Evolutionary conservation across 768 basidiomycete genomes (phyloP), one percentile per base, ranked within the genome.

Genomic region (Boletus subcaerulescens): DNA sequence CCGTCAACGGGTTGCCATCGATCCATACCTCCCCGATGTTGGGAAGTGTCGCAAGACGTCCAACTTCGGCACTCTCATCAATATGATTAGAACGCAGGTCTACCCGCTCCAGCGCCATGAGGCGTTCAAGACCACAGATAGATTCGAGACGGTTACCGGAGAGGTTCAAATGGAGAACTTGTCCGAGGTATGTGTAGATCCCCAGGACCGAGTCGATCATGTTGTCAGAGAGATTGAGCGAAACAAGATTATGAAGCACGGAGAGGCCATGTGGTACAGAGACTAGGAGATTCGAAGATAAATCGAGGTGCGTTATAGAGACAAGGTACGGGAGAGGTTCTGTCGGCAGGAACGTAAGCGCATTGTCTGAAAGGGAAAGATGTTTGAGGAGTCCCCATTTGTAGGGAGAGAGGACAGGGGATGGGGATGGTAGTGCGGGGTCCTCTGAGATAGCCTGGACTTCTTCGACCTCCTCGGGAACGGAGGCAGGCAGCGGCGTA

Each of bases 141-240:
- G 92, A 93, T 65, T 96, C 93, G 48, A 98, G 83, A 5, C 96
- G 84, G 65, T 98, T 98, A 51, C 80, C 76, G 1, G 90, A 81
- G 17, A 98, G 78, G 70, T 96, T 93, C 62, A 98, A 76, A 7
- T 80, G 76, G 17, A 86, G 76, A 24, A 97, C 78, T 57, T 87
- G 84, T 2, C 91, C 91, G 36, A 98, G 80, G 49, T 85, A 82
- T 36, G 81, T 81, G 65, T 93, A 90, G 54, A 97, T 91, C 29
- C 91, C 89, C 5, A 94, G 81, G 17, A 98, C 87, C 17, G 95
- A 94, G 68, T 96, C 93, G 61, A 99, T 93, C 84, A 99, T 92
- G 74, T 99, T 99, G 71, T 95, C 89, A 15, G 91, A 80, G n/a
- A 99, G 82, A 72, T 97, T 95, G 62, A 99, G 86, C n/a, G 89